A percentile compares a stretch with the other conserved stretches of the same genome.
Conservation (phyloP, 441 rosid species). For the Brassica balearica region DNA sequence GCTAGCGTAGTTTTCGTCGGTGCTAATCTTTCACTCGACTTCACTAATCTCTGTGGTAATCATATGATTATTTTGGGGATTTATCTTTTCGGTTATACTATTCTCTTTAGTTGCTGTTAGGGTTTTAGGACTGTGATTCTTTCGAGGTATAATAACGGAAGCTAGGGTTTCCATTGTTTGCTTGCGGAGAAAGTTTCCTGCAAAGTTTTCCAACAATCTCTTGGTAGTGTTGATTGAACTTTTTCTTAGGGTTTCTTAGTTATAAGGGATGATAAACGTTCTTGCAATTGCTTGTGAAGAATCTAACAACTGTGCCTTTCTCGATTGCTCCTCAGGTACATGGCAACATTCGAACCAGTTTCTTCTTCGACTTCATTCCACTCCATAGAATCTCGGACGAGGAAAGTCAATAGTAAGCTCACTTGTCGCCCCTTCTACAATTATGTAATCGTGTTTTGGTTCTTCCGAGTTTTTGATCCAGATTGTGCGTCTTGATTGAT, state of each 20-base stretch:
- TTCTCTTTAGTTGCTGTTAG: too few relatives aligned
- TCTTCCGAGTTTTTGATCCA: background rate
- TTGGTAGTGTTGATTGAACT: background rate
- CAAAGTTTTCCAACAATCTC: too few relatives aligned
- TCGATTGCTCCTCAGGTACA: conserved; percentile 21
- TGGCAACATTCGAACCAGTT: conserved; percentile 12
- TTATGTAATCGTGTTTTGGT: background rate
- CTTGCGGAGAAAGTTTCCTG: too few relatives aligned
- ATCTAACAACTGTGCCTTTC: background rate
- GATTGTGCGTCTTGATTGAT: conserved; percentile 1
- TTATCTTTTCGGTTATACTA: too few relatives aligned
- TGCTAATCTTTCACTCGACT: too few relatives aligned
- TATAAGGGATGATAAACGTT: background rate
- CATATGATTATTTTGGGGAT: too few relatives aligned
- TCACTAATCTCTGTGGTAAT: too few relatives aligned
- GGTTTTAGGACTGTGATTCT: too few relatives aligned
- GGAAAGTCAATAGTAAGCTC: conserved; percentile 1
- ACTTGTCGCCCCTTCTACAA: background rate
- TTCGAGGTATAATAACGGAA: too few relatives aligned
- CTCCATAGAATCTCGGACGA: conserved; percentile 24
- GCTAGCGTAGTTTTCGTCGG: too few relatives aligned
- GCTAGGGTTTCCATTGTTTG: too few relatives aligned
- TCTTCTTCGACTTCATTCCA: background rate
- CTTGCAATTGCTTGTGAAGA: background rate
- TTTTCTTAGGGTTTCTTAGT: background rate